phyloP scores from a whole-genome alignment of 257 asterid species.

The Verbascum thapsus region DNA sequence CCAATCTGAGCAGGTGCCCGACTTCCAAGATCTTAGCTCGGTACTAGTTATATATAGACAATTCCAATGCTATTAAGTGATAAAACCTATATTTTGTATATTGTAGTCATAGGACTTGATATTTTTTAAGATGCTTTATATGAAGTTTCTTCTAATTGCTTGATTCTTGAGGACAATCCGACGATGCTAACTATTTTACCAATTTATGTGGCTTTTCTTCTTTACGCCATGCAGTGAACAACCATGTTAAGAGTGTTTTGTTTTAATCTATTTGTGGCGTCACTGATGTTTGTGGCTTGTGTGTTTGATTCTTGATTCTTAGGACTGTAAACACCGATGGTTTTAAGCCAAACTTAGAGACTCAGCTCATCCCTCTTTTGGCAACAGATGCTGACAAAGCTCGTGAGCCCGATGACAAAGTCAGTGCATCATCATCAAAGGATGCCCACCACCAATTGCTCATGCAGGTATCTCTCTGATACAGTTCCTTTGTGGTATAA shows the following conservation, averaged over 20 bases:
- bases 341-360: slow-evolving; percentile 96
- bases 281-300: slow-evolving; percentile 36
- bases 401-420: slow-evolving; percentile 53
- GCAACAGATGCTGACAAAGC: slow-evolving; percentile 67
- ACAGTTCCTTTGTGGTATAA: slow-evolving; percentile 20
- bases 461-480: slow-evolving; percentile 64
- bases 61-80: slow-evolving; percentile 1
- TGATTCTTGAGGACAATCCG: slow-evolving; percentile 3
- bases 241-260: slow-evolving; percentile 2
- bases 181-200: neutral
- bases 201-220: slow-evolving; percentile 8
- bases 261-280: slow-evolving; percentile 15
- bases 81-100: neutral
- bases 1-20: neutral
- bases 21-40: slow-evolving; percentile 2
- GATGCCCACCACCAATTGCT: slow-evolving; percentile 80
- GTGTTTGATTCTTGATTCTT: slow-evolving; percentile 39
- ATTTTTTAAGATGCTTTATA: slow-evolving; percentile 12
- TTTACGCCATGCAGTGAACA: slow-evolving; percentile 16
- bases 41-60: neutral
- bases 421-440: slow-evolving; percentile 49
- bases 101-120: slow-evolving; percentile 13
- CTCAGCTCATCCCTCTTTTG: slow-evolving; percentile 84
- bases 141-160: slow-evolving; percentile 16
- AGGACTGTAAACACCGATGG: slow-evolving; percentile 97